Conservation (phyloP, 352 stramenopile species). For the Pythium apleroticum region DNA sequence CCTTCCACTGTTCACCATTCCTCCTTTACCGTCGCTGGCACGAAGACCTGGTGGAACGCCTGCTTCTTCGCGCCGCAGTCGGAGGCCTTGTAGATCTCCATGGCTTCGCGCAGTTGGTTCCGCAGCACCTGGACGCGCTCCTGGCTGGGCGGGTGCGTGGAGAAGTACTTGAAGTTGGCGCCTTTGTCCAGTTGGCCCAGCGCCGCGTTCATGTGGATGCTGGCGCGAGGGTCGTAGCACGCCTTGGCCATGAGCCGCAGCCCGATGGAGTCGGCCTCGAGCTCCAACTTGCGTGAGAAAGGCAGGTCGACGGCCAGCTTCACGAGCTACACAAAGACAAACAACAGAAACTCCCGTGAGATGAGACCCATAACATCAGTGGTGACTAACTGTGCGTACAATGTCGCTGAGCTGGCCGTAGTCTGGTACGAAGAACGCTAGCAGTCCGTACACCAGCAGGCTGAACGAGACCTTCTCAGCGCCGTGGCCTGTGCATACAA, state of each 20-base stretch:
- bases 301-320: constrained; percentile 32
- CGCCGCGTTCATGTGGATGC: constrained; percentile 25
- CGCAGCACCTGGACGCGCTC: constrained; percentile 59
- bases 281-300: constrained; percentile 36
- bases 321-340: constrained; percentile 21
- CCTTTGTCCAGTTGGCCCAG: constrained; percentile 14
- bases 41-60: constrained; percentile 26
- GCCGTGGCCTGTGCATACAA: constrained; percentile 46
- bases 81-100: constrained; percentile 47
- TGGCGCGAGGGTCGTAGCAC: constrained; percentile 37
- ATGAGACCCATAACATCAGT: no score
- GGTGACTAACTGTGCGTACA: constrained; percentile 35
- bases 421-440: constrained; percentile 53
- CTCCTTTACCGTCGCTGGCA: neutral
- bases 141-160: constrained; percentile 63
- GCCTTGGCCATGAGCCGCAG: constrained; percentile 35
- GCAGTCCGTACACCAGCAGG: constrained; percentile 50
- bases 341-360: no score
- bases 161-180: constrained; percentile 69
- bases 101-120: constrained; percentile 38
- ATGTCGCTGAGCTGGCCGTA: constrained; percentile 60
- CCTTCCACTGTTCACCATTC: neutral
- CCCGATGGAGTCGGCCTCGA: constrained; percentile 36
- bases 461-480: constrained; percentile 73
- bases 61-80: constrained; percentile 39